Conservation (phyloP, 495 filamentous ascomycete genomes). For the Penicillium canariense region DNA sequence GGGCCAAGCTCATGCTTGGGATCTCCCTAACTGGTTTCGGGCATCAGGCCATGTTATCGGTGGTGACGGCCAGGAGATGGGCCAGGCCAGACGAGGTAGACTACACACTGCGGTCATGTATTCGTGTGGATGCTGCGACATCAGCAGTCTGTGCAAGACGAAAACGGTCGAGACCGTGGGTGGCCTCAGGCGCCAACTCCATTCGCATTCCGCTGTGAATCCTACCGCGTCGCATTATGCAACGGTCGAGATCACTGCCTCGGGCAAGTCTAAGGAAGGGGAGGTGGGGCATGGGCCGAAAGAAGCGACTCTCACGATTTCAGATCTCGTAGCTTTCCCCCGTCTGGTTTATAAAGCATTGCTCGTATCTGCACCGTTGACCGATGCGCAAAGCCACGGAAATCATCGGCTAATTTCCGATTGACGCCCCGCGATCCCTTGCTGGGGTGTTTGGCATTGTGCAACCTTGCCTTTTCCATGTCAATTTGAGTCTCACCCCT, state of each 20-base stretch:
- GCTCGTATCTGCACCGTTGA: neutral
- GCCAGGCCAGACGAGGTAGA: too few relatives aligned
- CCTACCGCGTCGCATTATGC: neutral
- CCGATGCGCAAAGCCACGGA: constrained; percentile 24
- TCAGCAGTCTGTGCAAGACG: neutral
- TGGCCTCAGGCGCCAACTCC: constrained; percentile 11
- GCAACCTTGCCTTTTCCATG: constrained; percentile 8
- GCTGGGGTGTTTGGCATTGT: constrained; percentile 13
- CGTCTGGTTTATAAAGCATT: too few relatives aligned
- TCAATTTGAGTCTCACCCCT: constrained; percentile 11
- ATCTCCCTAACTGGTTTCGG: too few relatives aligned
- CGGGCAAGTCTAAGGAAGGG: neutral
- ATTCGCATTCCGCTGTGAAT: constrained; percentile 10
- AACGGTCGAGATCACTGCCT: neutral
- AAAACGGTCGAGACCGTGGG: constrained; percentile 18
- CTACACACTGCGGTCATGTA: too few relatives aligned
- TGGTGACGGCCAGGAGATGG: neutral
- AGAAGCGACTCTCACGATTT: too few relatives aligned
- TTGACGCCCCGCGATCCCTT: constrained; percentile 19
- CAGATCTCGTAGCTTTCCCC: too few relatives aligned
- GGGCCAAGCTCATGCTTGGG: too few relatives aligned
- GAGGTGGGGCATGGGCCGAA: too few relatives aligned
- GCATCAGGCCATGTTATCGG: constrained; percentile 1
- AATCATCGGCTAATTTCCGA: constrained; percentile 22
- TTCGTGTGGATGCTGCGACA: too few relatives aligned